Conservation (phyloP, 352 stramenopile species). For the Peronospora belbahrii region DNA sequence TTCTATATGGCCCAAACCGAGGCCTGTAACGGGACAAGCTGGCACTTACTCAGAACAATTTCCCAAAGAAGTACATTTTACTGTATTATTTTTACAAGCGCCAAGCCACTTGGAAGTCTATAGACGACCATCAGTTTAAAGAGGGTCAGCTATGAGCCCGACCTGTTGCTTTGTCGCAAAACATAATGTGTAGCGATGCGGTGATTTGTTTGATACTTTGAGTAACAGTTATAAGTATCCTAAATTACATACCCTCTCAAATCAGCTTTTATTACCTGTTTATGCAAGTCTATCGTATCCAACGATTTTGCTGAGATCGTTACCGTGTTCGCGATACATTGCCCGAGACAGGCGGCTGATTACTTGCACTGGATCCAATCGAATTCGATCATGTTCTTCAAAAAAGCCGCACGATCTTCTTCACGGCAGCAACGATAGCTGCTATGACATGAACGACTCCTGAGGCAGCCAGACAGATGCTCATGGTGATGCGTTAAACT, state of each 20-base stretch:
- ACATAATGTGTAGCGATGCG: neutral
- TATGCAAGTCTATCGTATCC: neutral
- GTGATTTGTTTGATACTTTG: neutral
- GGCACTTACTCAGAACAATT: neutral
- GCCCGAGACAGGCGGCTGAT: neutral
- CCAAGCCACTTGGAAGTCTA: neutral
- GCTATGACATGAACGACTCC: neutral
- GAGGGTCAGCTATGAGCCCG: neutral
- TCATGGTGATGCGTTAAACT: neutral
- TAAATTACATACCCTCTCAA: neutral
- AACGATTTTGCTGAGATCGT: neutral
- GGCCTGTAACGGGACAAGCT: no score
- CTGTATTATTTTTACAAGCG: neutral
- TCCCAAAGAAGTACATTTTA: neutral
- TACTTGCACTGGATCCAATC: neutral
- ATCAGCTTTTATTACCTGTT: neutral
- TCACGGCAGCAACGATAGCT: neutral
- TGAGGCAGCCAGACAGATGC: neutral
- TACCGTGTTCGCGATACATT: neutral
- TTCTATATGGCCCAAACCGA: no score
- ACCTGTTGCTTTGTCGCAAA: neutral
- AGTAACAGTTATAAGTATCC: neutral
- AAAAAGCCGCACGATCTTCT: neutral
- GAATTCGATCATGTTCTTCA: neutral
- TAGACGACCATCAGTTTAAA: neutral